These are phyloP conservation scores for Penicillium vulpinum DNA, from an alignment of 2,329 filamentous ascomycete species.

Conservation along the genomic window DNA sequence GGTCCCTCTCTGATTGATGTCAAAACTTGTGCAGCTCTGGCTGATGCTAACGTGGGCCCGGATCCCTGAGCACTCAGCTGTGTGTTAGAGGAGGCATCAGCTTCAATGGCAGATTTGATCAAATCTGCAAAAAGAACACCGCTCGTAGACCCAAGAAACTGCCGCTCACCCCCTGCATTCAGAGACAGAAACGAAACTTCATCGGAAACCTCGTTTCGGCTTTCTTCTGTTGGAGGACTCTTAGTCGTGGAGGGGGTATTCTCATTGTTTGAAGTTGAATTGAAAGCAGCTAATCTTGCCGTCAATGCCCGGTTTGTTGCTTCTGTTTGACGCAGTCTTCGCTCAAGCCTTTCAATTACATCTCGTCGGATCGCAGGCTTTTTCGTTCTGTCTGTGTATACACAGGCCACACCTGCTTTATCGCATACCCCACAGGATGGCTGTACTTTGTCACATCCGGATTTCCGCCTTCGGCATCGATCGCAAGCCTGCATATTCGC, in stretches of 20 bases:
- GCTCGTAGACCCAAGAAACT: constrained; percentile 41
- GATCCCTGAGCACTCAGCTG: neutral
- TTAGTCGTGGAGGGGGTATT: neutral
- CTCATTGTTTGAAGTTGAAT: neutral
- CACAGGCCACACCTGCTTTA: neutral
- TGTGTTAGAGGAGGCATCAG: neutral
- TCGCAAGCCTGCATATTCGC: no score
- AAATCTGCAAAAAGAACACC: constrained; percentile 45
- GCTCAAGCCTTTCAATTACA: constrained; percentile 4
- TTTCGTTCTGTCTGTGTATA: neutral
- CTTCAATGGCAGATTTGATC: constrained; percentile 26
- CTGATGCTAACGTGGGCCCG: neutral
- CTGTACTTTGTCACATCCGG: neutral
- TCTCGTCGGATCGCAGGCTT: constrained; percentile 7
- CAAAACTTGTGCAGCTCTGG: neutral
- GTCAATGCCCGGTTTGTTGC: neutral
- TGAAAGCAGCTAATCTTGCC: neutral
- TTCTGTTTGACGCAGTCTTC: constrained; percentile 2
- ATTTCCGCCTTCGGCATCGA: neutral
- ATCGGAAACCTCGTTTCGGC: constrained; percentile 34
- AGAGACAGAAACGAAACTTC: constrained; percentile 49
- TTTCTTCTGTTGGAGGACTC: neutral
- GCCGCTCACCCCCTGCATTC: constrained; percentile 45
- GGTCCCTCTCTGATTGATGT: neutral
- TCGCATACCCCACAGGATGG: no score